Evolutionary conservation across 1,139 yeast genomes (phyloP).

Genomic region (Saccharomycopsis hybrid): DNA sequence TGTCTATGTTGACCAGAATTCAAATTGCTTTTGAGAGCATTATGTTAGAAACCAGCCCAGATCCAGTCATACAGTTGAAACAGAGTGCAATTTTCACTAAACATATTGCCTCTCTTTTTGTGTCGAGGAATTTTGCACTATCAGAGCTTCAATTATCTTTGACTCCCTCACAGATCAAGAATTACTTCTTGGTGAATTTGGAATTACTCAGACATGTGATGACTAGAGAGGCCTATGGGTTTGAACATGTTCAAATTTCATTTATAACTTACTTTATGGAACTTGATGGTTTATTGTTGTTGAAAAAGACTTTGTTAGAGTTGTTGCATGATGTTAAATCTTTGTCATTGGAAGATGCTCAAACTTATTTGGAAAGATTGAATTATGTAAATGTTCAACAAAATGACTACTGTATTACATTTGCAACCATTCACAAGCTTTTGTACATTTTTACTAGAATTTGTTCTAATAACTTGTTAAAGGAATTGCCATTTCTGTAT

Average conservation of each 20-base stretch:
- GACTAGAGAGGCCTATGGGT: slow-evolving; percentile 12
- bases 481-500: slow-evolving; percentile 13
- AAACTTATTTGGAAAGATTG: slow-evolving; percentile 23
- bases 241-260: slow-evolving; percentile 28
- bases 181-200: slow-evolving; percentile 29
- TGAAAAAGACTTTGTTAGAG: slow-evolving; percentile 25
- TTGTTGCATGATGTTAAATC: slow-evolving; percentile 24
- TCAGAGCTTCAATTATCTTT: slow-evolving; percentile 7
- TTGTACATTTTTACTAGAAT: not conserved
- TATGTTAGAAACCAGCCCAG: not conserved
- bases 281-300: slow-evolving; percentile 35
- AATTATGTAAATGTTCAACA: slow-evolving; percentile 28
- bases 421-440: slow-evolving; percentile 6
- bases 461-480: slow-evolving; percentile 34
- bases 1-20: slow-evolving; percentile 33
- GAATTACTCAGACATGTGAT: slow-evolving; percentile 27
- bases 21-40: slow-evolving; percentile 25
- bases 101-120: slow-evolving; percentile 18
- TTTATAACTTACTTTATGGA: slow-evolving; percentile 44
- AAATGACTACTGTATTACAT: slow-evolving; percentile 13
- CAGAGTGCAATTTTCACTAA: not conserved
- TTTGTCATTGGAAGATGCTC: slow-evolving; percentile 26
- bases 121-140: too few species aligned
- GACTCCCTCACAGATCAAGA: slow-evolving; percentile 5
- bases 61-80: not conserved